Base-by-base conservation (phyloP, 176 grass and related monocot genomes). In the Saccharum spontaneum region DNA sequence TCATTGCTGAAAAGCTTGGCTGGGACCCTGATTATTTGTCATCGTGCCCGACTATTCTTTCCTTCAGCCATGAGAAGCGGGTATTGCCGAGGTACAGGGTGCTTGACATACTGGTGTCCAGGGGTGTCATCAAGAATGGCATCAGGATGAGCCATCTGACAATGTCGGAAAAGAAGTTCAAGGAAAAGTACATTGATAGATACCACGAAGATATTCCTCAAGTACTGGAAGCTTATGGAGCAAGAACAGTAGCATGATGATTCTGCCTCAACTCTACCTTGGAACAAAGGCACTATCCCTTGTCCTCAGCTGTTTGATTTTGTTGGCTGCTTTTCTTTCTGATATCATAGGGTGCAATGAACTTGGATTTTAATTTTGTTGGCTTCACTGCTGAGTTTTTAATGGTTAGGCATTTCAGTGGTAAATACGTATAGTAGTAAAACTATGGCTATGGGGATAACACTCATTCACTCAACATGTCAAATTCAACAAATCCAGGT, bases 1-100 rank as follows among this genome's bases (percentile, higher is more conserved):
- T 97, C 39, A 55, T 88, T 52, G 40, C 61, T 7, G 71, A 90
- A n/a, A 88, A 90, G 79, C 79, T 94, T 24, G 78, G 78, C 0
- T 94, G 87, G 89, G 60, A 18, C 54, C 79, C 71, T 1, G 63
- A 69, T 63, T 76, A 83, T 38, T n/a, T 97, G 23, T 28, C 40
- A 1, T 22, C 3, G 5, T 17, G 23, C 38, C 94, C 85, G 2
- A 18, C 62, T 10, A 5, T 84, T 62, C 80, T 97, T 17, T 85
- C 75, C 22, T 63, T 97, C 37, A 88, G 91, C 72, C 84, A 92
- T 0, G 89, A 94, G 78, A 93, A 82, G 75, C 88, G 85, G 43
- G 49, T 90, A 23, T 30, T 94, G 52, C 91, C 91, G 1, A 77
- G 91, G 85, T 90, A 63, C 48, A 17, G 0, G 18, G 85, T 94